phyloP scores from a whole-genome alignment of 495 filamentous ascomycete species.

The Lasiosphaeria miniovina region DNA sequence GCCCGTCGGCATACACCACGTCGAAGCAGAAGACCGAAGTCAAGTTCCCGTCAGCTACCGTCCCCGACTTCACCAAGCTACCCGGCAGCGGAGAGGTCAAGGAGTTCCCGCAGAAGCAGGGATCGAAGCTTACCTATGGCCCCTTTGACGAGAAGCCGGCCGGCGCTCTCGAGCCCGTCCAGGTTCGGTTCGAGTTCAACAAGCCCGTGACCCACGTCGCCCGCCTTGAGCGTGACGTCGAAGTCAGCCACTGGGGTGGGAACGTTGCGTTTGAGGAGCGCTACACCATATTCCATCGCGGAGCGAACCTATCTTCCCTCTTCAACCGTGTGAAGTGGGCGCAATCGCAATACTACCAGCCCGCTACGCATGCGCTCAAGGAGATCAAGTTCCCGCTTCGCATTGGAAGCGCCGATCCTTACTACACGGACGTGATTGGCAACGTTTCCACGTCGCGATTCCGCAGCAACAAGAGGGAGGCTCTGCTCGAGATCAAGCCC shows the following conservation, averaged over 20 bases:
- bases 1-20: constrained; percentile 75
- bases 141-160: constrained; percentile 76
- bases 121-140: constrained; percentile 86
- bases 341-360: constrained; percentile 70
- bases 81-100: constrained; percentile 57
- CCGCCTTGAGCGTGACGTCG: constrained; percentile 80
- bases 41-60: constrained; percentile 73
- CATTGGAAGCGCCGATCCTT: constrained; percentile 74
- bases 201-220: constrained; percentile 78
- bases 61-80: constrained; percentile 81
- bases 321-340: constrained; percentile 88
- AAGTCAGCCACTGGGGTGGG: constrained; percentile 97
- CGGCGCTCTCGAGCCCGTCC: constrained; percentile 66
- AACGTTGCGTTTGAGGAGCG: constrained; percentile 93
- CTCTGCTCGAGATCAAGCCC: constrained; percentile 82
- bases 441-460: constrained; percentile 94
- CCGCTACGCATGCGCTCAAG: constrained; percentile 71
- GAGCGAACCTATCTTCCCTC: constrained; percentile 74
- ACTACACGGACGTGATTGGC: constrained; percentile 95
- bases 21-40: constrained; percentile 94
- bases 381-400: constrained; percentile 76
- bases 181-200: constrained; percentile 92
- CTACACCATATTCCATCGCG: constrained; percentile 84
- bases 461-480: constrained; percentile 73
- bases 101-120: constrained; percentile 76